Conservation (phyloP, 805 yeast genomes). For the Nakazawaea pomicola region DNA sequence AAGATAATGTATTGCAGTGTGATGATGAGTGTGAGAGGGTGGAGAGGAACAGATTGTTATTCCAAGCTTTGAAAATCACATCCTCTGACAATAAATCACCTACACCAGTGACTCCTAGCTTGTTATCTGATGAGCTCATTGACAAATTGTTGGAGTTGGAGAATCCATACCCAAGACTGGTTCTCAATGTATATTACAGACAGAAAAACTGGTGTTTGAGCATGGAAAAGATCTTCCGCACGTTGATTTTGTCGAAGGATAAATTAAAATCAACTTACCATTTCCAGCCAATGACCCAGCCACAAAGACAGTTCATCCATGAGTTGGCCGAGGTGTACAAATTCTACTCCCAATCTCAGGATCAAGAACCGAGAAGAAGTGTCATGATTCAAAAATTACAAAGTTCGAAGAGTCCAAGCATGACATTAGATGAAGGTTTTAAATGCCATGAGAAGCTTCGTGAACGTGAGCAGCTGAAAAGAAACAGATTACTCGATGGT, state of each 20-base stretch:
- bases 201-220: conserved; percentile 67
- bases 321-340: conserved; percentile 56
- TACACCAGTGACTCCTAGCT: conserved; percentile 7
- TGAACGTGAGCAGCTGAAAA: conserved; percentile 20
- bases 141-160: conserved; percentile 22
- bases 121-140: conserved; percentile 17
- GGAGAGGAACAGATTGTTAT: conserved; percentile 55
- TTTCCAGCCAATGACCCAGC: conserved; percentile 69
- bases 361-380: conserved; percentile 72
- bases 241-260: conserved; percentile 38
- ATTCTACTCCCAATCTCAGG: conserved; percentile 69
- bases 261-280: conserved; percentile 37
- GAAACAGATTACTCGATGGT: conserved; percentile 15
- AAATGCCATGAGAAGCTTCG: conserved; percentile 26
- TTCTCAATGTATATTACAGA: conserved; percentile 40
- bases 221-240: conserved; percentile 49
- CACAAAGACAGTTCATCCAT: conserved; percentile 69
- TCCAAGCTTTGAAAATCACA: conserved; percentile 53
- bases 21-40: conserved; percentile 63
- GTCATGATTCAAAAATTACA: conserved; percentile 49
- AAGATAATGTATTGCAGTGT: conserved; percentile 47
- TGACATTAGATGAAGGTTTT: conserved; percentile 42
- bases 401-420: conserved; percentile 32
- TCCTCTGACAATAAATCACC: neutral
- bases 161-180: conserved; percentile 39